Conservation (phyloP, 2,329 filamentous ascomycete species). For the Orbilia oligospora region DNA sequence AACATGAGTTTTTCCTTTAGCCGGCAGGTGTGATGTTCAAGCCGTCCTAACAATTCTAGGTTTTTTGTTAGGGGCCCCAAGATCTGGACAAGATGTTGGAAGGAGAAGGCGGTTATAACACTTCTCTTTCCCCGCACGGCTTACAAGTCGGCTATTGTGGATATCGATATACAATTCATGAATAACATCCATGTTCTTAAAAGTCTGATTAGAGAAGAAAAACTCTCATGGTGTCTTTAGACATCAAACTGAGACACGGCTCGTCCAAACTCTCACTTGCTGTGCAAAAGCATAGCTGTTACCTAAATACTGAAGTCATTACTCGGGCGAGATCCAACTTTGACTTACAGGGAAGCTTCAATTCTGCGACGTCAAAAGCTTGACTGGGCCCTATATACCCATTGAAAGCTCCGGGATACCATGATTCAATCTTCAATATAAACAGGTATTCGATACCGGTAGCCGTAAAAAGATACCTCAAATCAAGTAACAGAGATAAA, state of each 20-base stretch:
- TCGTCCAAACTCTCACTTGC: conserved; percentile 22
- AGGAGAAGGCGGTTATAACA: conserved; percentile 33
- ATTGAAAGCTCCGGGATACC: conserved; percentile 27
- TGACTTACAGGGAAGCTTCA: conserved; percentile 17
- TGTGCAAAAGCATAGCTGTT: conserved; percentile 1
- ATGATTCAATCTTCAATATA: conserved; percentile 31
- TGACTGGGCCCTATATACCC: conserved; percentile 22
- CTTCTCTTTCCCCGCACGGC: conserved; percentile 19
- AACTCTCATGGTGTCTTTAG: conserved; percentile 24
- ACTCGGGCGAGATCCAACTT: background rate
- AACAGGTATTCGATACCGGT: conserved; percentile 28
- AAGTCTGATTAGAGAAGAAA: background rate
- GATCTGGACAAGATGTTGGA: conserved; percentile 36
- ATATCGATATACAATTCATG: conserved; percentile 28
- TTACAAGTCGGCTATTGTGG: conserved; percentile 30
- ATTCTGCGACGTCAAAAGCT: conserved; percentile 33
- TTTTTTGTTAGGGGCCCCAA: conserved; percentile 8
- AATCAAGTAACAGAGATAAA: conserved; percentile 22
- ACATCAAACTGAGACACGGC: conserved; percentile 56
- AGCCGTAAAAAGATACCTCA: conserved; percentile 19
- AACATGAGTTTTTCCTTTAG: conserved; percentile 35
- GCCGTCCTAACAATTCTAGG: conserved; percentile 13
- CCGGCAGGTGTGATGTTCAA: conserved; percentile 20
- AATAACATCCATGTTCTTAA: conserved; percentile 43
- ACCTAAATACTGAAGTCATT: conserved; percentile 1